Base-by-base conservation (phyloP, 169 alveolate genomes). In the Miamiensis avidus region DNA sequence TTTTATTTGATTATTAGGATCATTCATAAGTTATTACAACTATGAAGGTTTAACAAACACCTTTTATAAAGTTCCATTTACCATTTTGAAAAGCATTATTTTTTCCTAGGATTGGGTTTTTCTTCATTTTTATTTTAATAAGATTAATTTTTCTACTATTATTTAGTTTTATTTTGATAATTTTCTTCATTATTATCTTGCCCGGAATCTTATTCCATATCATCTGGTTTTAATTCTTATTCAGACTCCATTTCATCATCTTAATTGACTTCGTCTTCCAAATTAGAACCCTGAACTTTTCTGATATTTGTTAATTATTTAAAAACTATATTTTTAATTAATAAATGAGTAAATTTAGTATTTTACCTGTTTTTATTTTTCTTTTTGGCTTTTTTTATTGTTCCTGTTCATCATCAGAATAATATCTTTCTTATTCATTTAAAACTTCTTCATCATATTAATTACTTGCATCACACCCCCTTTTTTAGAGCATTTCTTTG, bases 391-490 rank as follows among this genome's bases (percentile, higher is more conserved):
- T 79, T 31, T 73, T 32, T 26, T 31, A 25, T 0, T 65, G 64
- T 65, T 86, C 90, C 26, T 32, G 31, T 76, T 86, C 90, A 81
- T 86, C 90, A 86, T 86, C 90, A 26, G 90, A 86, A 81, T 31
- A 86, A 27, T 81, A 86, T 28, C 73, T 31, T 29, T 86, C 90
- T 20, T 76, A 0, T 29, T 79, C 84, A 75, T 86, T 74, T 1
- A 86, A 29, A 0, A 86, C 79, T 86, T 86, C 90, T 81, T 86
- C 90, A 86, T 86, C 90, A 33, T 79, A 81, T 81, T 82, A 69
- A 75, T 86, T 86, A n/a, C 87, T 79, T 0, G 90, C 90, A 86
- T 86, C 90, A 69, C 90, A 86, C 16, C 90, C 90, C 81, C 81
- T 86, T 75, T 86, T 74, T 81, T 82, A 72, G 29, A 81, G 65